Evolutionary conservation across 2,329 filamentous ascomycete genomes (phyloP).

Genomic region (Paecilomyces sp.): DNA sequence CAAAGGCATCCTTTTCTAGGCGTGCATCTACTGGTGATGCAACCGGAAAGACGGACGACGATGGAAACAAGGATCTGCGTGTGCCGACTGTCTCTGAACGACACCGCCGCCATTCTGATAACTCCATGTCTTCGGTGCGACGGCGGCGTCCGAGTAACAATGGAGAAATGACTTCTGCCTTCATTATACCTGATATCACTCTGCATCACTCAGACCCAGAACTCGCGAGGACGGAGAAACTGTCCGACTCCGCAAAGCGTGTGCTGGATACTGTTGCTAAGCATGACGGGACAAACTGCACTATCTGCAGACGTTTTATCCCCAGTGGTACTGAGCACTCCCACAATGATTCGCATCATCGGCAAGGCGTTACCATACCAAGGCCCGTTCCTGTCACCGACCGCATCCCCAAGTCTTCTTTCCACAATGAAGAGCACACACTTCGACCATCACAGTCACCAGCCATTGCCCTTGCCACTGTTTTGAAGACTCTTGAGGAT

Average conservation of each 20-base stretch:
- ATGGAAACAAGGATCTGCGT: constrained; percentile 18
- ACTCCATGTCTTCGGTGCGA: constrained; percentile 43
- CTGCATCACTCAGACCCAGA: constrained; percentile 30
- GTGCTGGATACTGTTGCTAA: constrained; percentile 36
- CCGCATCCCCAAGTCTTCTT: constrained; percentile 35
- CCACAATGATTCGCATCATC: constrained; percentile 7
- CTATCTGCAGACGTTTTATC: constrained; percentile 44
- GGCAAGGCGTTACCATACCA: constrained; percentile 37
- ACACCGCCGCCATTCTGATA: constrained; percentile 33
- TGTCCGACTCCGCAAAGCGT: constrained; percentile 33
- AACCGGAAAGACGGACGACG: constrained; percentile 20
- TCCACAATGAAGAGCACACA: constrained; percentile 51
- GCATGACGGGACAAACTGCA: constrained; percentile 50
- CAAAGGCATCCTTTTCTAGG: constrained; percentile 28
- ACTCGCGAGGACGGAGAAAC: constrained; percentile 20
- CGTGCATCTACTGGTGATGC: constrained; percentile 28
- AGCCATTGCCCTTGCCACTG: constrained; percentile 66
- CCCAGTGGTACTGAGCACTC: constrained; percentile 25
- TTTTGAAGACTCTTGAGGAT: constrained; percentile 74
- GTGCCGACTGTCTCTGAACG: constrained; percentile 21
- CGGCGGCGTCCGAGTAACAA: constrained; percentile 40
- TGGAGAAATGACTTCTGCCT: constrained; percentile 56
- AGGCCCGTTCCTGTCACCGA: constrained; percentile 45
- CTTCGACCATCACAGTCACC: constrained; percentile 60
- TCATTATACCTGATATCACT: constrained; percentile 59